A percentile compares a stretch with the other conserved stretches of the same genome.
phyloP scores from a whole-genome alignment of 2,329 filamentous ascomycete genomes.

The Ascochyta rabiei region DNA sequence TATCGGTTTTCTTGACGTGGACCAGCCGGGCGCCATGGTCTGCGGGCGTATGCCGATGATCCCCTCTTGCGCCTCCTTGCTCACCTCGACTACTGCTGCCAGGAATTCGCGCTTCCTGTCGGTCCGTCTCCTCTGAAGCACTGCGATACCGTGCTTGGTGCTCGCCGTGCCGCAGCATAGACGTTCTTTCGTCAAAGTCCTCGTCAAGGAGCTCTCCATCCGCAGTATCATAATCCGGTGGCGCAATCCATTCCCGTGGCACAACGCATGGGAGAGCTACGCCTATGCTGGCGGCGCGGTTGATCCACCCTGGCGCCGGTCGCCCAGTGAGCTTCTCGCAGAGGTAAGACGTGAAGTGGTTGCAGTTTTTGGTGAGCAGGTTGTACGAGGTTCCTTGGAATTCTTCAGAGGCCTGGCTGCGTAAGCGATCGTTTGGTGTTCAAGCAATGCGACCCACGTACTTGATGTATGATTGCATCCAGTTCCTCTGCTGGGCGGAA shows the following conservation, averaged over 20 bases:
- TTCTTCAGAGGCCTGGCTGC: slow-evolving; percentile 65
- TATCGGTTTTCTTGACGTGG: slow-evolving; percentile 51
- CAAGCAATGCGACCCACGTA: slow-evolving; percentile 18
- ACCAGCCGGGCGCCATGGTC: slow-evolving; percentile 43
- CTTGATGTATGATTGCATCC: slow-evolving; percentile 68
- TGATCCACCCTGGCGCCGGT: slow-evolving; percentile 76
- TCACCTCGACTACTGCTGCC: slow-evolving; percentile 40
- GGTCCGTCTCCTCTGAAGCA: slow-evolving; percentile 36
- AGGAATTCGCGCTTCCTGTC: slow-evolving; percentile 39
- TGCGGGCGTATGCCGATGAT: slow-evolving; percentile 37
- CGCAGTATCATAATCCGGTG: slow-evolving; percentile 75
- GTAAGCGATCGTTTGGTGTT: slow-evolving; percentile 19
- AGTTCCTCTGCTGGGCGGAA: slow-evolving; percentile 72
- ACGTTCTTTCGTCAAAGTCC: slow-evolving; percentile 61
- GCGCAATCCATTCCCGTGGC: slow-evolving; percentile 79
- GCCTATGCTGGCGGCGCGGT: slow-evolving; percentile 82
- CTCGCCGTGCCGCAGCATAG: slow-evolving; percentile 60
- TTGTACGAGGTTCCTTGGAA: slow-evolving; percentile 82
- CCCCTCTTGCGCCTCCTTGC: slow-evolving; percentile 42
- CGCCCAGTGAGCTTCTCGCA: slow-evolving; percentile 74
- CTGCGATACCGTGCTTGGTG: slow-evolving; percentile 34
- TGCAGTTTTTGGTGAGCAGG: slow-evolving; percentile 83
- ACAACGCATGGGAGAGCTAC: slow-evolving; percentile 82
- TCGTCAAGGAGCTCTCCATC: slow-evolving; percentile 72
- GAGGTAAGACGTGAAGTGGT: slow-evolving; percentile 82